Conservation (phyloP, 441 rosid genomes). For the Croton laevigatus region DNA sequence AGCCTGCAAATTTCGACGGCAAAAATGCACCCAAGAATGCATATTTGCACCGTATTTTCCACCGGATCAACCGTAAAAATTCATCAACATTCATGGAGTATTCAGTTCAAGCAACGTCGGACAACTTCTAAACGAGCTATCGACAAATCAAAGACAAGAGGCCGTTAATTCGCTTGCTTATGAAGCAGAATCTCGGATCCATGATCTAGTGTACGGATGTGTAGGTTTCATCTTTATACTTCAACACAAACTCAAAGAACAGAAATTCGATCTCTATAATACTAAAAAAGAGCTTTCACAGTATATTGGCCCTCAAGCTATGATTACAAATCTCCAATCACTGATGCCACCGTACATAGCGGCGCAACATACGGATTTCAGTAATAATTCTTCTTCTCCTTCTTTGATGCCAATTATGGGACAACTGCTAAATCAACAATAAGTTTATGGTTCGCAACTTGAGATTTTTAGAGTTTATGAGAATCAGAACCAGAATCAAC, state of each 20-base stretch:
- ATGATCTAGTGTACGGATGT: conserved; percentile 87
- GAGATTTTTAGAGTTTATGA: conserved; percentile 52
- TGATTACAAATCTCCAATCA: conserved; percentile 41
- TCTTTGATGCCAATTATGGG: conserved; percentile 29
- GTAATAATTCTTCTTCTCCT: conserved; percentile 42
- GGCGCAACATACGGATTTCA: conserved; percentile 27
- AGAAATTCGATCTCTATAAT: conserved; percentile 46
- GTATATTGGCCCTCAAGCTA: conserved; percentile 66
- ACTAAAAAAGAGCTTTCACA: conserved; percentile 66
- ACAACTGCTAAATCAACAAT: conserved; percentile 31
- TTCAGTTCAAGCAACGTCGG: conserved; percentile 90
- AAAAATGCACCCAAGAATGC: conserved; percentile 90
- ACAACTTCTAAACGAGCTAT: conserved; percentile 70
- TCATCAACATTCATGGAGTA: conserved; percentile 71
- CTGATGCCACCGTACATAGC: background rate
- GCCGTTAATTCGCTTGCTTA: conserved; percentile 84
- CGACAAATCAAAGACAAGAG: conserved; percentile 64
- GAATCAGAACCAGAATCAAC: conserved; percentile 38
- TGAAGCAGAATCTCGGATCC: conserved; percentile 81
- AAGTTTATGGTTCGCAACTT: conserved; percentile 50
- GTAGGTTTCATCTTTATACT: conserved; percentile 76
- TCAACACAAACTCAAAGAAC: conserved; percentile 59
- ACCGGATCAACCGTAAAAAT: conserved; percentile 82
- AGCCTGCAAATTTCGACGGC: conserved; percentile 77
- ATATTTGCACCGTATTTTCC: conserved; percentile 93